Percentiles rank a stretch among this genome's conserved stretches.
Evolutionary conservation across 2,329 filamentous ascomycete species (phyloP).

Genomic region (Pseudocercospora crystallina): DNA sequence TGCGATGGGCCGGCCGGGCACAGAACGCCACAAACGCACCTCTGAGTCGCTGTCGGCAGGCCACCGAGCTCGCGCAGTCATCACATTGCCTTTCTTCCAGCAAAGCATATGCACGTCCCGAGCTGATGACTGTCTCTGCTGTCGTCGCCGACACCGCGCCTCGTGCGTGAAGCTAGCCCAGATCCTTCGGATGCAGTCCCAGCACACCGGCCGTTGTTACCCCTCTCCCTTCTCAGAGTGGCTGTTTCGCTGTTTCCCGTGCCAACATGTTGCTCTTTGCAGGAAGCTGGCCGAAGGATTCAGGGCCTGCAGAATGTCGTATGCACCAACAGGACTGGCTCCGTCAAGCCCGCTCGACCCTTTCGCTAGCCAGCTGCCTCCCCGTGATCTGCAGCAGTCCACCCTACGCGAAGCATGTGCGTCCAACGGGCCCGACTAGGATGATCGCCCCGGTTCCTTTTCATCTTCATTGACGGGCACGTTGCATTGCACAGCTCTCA

Average conservation of each 20-base stretch:
- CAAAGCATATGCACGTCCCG: conserved; percentile 4
- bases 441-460: conserved; percentile 12
- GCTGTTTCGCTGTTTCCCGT: conserved; percentile 3
- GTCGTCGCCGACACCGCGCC: neutral
- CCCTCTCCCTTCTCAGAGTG: conserved; percentile 5
- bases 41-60: neutral
- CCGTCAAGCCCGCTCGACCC: conserved; percentile 18
- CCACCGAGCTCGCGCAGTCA: conserved; percentile 1
- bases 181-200: conserved; percentile 1
- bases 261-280: neutral
- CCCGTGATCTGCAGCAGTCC: conserved; percentile 18
- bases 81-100: conserved; percentile 7
- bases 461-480: conserved; percentile 15
- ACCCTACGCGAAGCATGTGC: conserved; percentile 12
- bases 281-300: conserved; percentile 18
- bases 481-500: conserved; percentile 11
- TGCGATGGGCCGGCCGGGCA: neutral
- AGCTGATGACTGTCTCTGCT: neutral
- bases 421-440: conserved; percentile 7
- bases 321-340: conserved; percentile 16
- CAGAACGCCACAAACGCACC: neutral
- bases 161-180: neutral
- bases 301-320: conserved; percentile 14
- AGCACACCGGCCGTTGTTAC: neutral
- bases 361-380: conserved; percentile 7